Conservation (phyloP, 192 early-diverging fungal genomes). For the Cetraspora pellucida region DNA sequence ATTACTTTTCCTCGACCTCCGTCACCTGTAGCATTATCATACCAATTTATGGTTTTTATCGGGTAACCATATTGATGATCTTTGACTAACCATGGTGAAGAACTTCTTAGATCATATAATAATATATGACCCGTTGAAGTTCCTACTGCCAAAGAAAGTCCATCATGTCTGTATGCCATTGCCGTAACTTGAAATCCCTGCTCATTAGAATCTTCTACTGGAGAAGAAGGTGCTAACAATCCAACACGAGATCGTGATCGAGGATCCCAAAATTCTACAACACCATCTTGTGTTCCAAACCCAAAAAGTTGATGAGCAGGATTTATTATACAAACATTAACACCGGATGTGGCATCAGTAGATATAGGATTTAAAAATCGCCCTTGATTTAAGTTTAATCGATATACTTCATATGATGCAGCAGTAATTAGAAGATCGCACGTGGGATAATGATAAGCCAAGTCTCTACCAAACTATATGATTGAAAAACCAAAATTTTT, state of each 20-base stretch:
- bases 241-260: conserved; percentile 77
- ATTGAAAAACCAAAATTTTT: conserved; percentile 23
- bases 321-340: conserved; percentile 77
- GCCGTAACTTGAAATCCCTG: conserved; percentile 69
- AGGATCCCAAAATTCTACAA: conserved; percentile 96
- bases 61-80: conserved; percentile 98
- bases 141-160: conserved; percentile 83
- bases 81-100: conserved; percentile 82
- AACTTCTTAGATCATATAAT: conserved; percentile 89
- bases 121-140: conserved; percentile 90
- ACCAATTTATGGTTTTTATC: conserved; percentile 83
- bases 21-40: conserved; percentile 61
- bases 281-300: conserved; percentile 85
- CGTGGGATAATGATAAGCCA: conserved; percentile 88
- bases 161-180: conserved; percentile 82
- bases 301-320: conserved; percentile 93
- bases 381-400: conserved; percentile 92
- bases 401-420: conserved; percentile 80
- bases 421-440: conserved; percentile 89
- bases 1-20: conserved; percentile 72
- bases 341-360: conserved; percentile 68
- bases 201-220: conserved; percentile 35
- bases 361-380: conserved; percentile 84
- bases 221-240: conserved; percentile 49
- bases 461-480: conserved; percentile 80